A percentile compares a stretch with the other conserved stretches of the same genome.
Evolutionary conservation across 768 basidiomycete species (phyloP).

Genomic region (Suillus subalutaceus): DNA sequence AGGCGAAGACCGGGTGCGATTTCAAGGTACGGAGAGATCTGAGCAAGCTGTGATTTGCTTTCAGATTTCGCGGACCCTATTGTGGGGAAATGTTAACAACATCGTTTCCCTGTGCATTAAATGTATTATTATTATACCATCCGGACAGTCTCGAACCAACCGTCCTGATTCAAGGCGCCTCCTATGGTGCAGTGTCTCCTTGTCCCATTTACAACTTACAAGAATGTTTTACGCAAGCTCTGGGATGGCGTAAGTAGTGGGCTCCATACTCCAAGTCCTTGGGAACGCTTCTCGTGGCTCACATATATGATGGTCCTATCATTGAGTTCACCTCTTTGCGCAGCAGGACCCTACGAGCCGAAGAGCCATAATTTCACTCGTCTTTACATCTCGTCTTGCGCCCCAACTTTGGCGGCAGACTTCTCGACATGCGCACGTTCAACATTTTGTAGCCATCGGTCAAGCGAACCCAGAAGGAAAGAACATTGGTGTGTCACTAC

Average conservation of each 20-base stretch:
- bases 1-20: constrained; percentile 83
- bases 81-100: neutral
- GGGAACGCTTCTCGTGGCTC: neutral
- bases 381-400: neutral
- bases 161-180: neutral
- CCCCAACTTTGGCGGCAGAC: neutral
- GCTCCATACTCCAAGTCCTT: neutral
- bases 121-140: constrained; percentile 2
- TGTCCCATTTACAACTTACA: neutral
- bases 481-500: neutral
- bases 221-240: neutral
- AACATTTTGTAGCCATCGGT: neutral
- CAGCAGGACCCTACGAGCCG: neutral
- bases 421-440: neutral
- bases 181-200: neutral
- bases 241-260: neutral
- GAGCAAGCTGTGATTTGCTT: constrained; percentile 45
- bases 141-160: neutral
- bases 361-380: neutral
- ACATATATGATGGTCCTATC: neutral
- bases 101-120: constrained; percentile 1
- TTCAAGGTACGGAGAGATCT: constrained; percentile 65
- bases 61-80: constrained; percentile 17
- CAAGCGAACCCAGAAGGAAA: neutral
- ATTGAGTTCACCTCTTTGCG: neutral